Base-by-base conservation (phyloP, 2,329 filamentous ascomycete genomes). In the Colletotrichum acutatum region DNA sequence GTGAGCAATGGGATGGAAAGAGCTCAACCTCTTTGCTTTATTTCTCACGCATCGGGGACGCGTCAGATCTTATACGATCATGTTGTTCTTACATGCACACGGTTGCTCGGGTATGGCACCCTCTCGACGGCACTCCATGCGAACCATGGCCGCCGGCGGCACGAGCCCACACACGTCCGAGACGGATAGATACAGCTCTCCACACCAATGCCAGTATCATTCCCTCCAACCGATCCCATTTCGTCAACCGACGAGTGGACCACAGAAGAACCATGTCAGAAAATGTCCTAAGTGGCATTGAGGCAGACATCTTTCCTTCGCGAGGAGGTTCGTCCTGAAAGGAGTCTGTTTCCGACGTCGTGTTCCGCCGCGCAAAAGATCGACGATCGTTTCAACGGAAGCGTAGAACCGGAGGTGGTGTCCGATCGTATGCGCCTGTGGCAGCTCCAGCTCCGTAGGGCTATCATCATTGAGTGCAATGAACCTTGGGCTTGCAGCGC, bases 51-150 rank as follows among this genome's bases (percentile, higher is more conserved):
- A 30, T 28, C 42, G 49, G 59, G 54, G 53, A 64, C 53, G 42
- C 53, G 42, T 60, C 66, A 37, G 53, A 60, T 66, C 59, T 72
- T 69, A 69, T 64, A 60, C 37, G 16, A 26, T 22, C 30, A 56
- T 32, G 22, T 34, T 49, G 24, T n/a, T 37, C 66, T 63, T 52
- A 58, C 37, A 26, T 53, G 24, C 54, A 56, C 46, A 52, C 54
- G 24, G 42, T 42, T 22, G 34, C 46, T 30, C 28, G 28, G 26
- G 28, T 30, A 54, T 42, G 56, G 66, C 66, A 42, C 61, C 12
- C 66, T 42, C 52, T 53, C 61, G 16, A 53, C 28, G 37, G 64
- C 19, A 30, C 52, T 54, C 7, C 2, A 58, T 69, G 66, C 66
- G 49, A 56, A 64, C 54, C 65, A 69, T 9, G 32, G 49, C 68